Evolutionary conservation across 1,284 basidiomycete genomes (phyloP).

Genomic region (Leccinum variabile): DNA sequence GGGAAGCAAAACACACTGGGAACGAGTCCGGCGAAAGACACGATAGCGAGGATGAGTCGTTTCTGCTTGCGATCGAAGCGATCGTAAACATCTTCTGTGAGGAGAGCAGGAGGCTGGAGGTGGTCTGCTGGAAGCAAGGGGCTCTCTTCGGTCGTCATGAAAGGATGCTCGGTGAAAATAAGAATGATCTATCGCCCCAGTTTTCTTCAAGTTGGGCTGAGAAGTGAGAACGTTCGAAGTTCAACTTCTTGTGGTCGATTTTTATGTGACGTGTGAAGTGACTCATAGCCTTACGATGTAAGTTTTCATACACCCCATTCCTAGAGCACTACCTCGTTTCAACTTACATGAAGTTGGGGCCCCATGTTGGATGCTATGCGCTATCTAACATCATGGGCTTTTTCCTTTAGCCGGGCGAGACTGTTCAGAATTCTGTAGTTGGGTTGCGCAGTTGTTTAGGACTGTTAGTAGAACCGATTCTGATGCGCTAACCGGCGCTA

Average conservation of each 20-base stretch:
- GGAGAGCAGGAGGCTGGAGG: neutral
- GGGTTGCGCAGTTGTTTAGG: no score
- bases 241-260: neutral
- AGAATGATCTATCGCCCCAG: neutral
- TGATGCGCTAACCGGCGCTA: no score
- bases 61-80: slow-evolving; percentile 42
- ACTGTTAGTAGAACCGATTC: neutral
- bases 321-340: neutral
- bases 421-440: neutral
- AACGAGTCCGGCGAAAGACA: slow-evolving; percentile 35
- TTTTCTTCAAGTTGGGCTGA: neutral
- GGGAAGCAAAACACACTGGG: slow-evolving; percentile 21
- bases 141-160: neutral
- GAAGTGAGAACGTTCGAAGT: neutral
- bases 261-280: neutral
- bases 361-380: neutral
- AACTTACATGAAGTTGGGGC: neutral
- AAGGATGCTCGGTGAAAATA: neutral
- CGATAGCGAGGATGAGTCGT: slow-evolving; percentile 41
- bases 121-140: neutral
- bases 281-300: neutral
- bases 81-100: slow-evolving; percentile 39
- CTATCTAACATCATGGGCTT: neutral
- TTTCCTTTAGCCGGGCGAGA: neutral
- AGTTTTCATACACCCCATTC: no score